phyloP scores from a whole-genome alignment of 345 rosid genomes.

The Salix exigua region DNA sequence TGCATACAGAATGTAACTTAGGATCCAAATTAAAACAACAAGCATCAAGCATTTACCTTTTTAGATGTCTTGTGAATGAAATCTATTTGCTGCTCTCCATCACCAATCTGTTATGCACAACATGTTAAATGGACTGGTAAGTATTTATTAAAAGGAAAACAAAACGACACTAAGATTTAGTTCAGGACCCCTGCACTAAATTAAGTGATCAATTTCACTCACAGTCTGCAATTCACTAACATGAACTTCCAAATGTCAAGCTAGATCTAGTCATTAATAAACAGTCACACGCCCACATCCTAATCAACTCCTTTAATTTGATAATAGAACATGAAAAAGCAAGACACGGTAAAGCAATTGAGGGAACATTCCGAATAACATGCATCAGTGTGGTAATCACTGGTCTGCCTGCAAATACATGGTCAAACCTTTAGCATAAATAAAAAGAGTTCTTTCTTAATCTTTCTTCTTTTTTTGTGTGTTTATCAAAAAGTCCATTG shows the following conservation, averaged over 20 bases:
- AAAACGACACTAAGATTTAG: neutral
- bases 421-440: neutral
- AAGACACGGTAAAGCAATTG: neutral
- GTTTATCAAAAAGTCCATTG: neutral
- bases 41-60: slow-evolving; percentile 44
- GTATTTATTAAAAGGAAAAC: neutral
- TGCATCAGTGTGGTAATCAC: neutral
- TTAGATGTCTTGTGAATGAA: slow-evolving; percentile 77
- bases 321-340: neutral
- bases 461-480: neutral
- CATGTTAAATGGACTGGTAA: slow-evolving; percentile 7
- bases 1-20: neutral
- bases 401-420: neutral
- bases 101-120: slow-evolving; percentile 50
- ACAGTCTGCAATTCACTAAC: neutral
- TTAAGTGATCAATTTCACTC: neutral
- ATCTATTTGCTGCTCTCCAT: slow-evolving; percentile 46
- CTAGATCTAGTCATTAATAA: neutral
- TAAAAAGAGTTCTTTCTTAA: neutral
- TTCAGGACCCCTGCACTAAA: neutral
- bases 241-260: neutral
- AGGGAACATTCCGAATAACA: neutral
- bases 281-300: neutral
- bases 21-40: neutral
- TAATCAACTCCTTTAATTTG: neutral